These are phyloP conservation scores for Metschnikowia noctiluminum DNA, from an alignment of 805 yeast species.

Conservation along the genomic window DNA sequence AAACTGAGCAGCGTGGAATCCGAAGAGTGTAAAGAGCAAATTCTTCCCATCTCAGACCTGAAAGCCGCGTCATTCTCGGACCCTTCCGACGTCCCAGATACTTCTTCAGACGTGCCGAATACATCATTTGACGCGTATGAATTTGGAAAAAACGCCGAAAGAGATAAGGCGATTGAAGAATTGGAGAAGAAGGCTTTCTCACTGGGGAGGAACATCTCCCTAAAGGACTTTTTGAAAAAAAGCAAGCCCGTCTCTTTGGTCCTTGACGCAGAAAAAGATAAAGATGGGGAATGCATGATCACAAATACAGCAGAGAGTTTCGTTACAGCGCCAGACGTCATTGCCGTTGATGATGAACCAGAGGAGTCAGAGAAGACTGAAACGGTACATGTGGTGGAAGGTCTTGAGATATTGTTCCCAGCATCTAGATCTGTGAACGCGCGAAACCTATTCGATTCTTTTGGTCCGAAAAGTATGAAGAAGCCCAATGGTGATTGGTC, in stretches of 20 bases:
- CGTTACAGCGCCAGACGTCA: not conserved
- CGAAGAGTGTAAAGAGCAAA: not conserved
- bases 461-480: conserved; percentile 10
- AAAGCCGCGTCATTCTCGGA: not conserved
- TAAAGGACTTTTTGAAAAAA: conserved; percentile 11
- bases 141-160: conserved; percentile 4
- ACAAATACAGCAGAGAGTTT: too few relatives aligned
- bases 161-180: conserved; percentile 3
- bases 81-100: conserved; percentile 4
- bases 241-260: not conserved
- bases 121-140: conserved; percentile 8
- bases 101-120: conserved; percentile 4
- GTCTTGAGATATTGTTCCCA: conserved; percentile 3
- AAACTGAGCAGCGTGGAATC: not conserved
- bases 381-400: not conserved
- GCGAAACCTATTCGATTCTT: conserved; percentile 11
- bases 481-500: conserved; percentile 16
- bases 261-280: too few relatives aligned
- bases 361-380: not conserved
- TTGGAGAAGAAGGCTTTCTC: conserved; percentile 13
- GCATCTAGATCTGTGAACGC: conserved; percentile 11
- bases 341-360: conserved; percentile 1
- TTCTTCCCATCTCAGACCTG: not conserved
- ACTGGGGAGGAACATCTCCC: conserved; percentile 11
- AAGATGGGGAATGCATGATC: too few relatives aligned